Evolutionary conservation across 805 yeast genomes (phyloP).

Genomic region (Zygoascus ofunaensis): DNA sequence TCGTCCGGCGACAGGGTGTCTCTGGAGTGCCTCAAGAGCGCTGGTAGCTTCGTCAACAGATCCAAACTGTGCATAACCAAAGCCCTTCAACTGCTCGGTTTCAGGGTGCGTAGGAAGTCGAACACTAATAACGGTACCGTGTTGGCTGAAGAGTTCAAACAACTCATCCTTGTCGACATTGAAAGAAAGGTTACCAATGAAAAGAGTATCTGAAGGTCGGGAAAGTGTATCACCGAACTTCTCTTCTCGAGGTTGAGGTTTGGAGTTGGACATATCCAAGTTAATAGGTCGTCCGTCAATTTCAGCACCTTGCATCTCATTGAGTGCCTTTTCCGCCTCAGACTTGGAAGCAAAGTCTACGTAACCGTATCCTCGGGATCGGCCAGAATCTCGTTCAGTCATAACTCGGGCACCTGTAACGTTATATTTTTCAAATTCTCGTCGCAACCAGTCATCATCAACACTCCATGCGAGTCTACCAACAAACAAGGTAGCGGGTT

Average conservation of each 20-base stretch:
- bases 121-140: slow-evolving; percentile 78
- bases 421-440: slow-evolving; percentile 65
- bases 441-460: slow-evolving; percentile 87
- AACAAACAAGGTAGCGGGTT: slow-evolving; percentile 85
- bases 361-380: slow-evolving; percentile 89
- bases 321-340: slow-evolving; percentile 78
- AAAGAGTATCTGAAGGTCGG: slow-evolving; percentile 89
- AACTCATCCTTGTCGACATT: slow-evolving; percentile 73
- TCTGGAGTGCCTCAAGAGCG: slow-evolving; percentile 80
- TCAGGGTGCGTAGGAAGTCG: slow-evolving; percentile 98
- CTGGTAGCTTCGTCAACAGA: slow-evolving; percentile 82
- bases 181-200: slow-evolving; percentile 94
- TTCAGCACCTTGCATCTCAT: slow-evolving; percentile 82
- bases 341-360: slow-evolving; percentile 80
- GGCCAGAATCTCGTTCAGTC: slow-evolving; percentile 82
- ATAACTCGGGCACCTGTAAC: slow-evolving; percentile 85
- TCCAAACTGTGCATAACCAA: slow-evolving; percentile 92
- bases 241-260: slow-evolving; percentile 76
- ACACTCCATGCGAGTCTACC: slow-evolving; percentile 97
- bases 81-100: slow-evolving; percentile 98
- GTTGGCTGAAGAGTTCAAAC: slow-evolving; percentile 60
- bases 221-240: slow-evolving; percentile 86
- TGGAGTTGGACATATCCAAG: slow-evolving; percentile 82
- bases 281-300: slow-evolving; percentile 96
- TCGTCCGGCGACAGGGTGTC: slow-evolving; percentile 83